A percentile compares a stretch with the other conserved stretches of the same genome.
phyloP scores from a whole-genome alignment of 345 rosid genomes.

The Eucalyptus globulus region DNA sequence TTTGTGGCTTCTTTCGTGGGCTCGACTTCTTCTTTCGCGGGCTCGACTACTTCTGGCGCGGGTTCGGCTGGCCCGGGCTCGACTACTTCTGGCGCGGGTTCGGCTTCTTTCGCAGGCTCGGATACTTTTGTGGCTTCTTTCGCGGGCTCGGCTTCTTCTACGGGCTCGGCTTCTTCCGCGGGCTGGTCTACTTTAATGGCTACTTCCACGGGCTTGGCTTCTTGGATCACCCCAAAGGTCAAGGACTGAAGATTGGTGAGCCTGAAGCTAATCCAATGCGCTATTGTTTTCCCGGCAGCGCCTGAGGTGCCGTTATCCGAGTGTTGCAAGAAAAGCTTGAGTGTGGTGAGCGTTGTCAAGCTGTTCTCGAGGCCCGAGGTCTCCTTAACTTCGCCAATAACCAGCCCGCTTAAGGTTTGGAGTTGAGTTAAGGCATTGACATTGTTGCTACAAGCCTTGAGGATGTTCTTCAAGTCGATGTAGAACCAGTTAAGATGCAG shows the following conservation, averaged over 20 bases:
- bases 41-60: not conserved
- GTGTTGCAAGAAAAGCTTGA: not conserved
- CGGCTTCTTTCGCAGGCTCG: too few species aligned
- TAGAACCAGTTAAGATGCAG: not conserved
- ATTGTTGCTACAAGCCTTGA: not conserved
- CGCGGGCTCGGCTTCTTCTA: not conserved
- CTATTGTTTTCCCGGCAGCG: accelerated
- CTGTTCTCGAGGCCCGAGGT: accelerated
- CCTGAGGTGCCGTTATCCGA: accelerated
- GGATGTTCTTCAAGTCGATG: not conserved
- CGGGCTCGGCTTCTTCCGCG: not conserved
- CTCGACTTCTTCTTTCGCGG: too few species aligned
- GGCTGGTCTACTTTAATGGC: not conserved
- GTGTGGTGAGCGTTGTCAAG: not conserved
- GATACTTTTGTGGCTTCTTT: too few species aligned
- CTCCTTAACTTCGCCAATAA: not conserved
- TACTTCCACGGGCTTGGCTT: not conserved
- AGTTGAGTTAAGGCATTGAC: not conserved
- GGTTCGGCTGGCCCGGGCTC: too few species aligned
- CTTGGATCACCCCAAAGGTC: not conserved
- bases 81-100: too few species aligned
- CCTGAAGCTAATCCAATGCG: not conserved
- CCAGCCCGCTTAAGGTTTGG: not conserved
- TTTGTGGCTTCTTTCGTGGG: too few species aligned
- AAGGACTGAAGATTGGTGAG: not conserved